Base-by-base conservation (phyloP, 1,284 basidiomycete genomes). In the Bjerkandera adusta region DNA sequence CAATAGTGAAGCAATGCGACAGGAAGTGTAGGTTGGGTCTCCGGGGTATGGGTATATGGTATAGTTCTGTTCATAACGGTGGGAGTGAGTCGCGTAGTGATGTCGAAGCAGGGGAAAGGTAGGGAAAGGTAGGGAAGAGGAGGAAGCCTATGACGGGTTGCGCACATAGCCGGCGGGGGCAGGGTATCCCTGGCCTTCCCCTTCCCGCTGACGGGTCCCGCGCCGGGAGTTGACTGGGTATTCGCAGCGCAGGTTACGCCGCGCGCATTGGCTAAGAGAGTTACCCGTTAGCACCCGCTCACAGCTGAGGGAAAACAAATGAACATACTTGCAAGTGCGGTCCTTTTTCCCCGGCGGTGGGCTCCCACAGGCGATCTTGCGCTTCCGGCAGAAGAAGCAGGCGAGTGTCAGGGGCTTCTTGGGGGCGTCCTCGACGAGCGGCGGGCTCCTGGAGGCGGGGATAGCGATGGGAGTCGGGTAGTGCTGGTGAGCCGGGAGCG, bases 291-390 rank as follows among this genome's bases (percentile, higher is more conserved):
- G 50, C 22, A 20, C 30, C 33, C n/a, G 24, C 16, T n/a, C n/a
- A 43, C 16, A 45, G 10, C 13, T 26, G n/a, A 43, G 15, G 16
- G 25, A 44, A 18, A 47, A 46, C 3, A 36, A 37, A 39, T n/a
- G 26, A 21, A 48, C 25, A 26, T 56, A 73, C 71, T 68, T 69
- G 71, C 71, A 73, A 1, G 64, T 68, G 33, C 61, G 61, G 51
- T 69, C 67, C 43, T 53, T 52, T 30, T 59, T 63, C 21, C 59
- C 68, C 34, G 65, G 64, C 22, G 63, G 55, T 29, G 69, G 69
- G 22, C 68, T 67, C 22, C 69, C 66, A 54, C 72, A 74, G 12
- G 71, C 71, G 44, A 73, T 73, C 64, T 74, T 74, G 42, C 71
- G 64, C 45, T 69, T 70, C 26, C 72, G 57, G 51, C 72, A 73